These are phyloP conservation scores for Rhodotorula sp. DNA, from an alignment of 1,284 basidiomycete species.

Conservation along the genomic window DNA sequence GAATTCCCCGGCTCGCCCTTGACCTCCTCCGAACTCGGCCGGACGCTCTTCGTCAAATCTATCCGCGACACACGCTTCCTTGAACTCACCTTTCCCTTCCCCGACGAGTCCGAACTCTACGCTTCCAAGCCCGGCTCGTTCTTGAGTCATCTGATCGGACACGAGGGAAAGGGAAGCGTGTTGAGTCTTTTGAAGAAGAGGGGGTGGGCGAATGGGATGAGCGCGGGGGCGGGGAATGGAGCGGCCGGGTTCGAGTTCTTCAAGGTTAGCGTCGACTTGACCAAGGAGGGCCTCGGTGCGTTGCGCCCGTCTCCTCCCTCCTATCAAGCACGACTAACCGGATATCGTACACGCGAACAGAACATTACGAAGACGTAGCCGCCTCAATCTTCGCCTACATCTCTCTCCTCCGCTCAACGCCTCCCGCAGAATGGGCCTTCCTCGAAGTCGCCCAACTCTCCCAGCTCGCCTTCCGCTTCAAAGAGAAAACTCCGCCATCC, in stretches of 20 bases:
- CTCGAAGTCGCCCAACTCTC: slow-evolving; percentile 74
- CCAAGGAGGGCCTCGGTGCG: slow-evolving; percentile 71
- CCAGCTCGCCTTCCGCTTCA: slow-evolving; percentile 78
- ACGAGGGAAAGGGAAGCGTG: slow-evolving; percentile 93
- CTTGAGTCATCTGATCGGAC: slow-evolving; percentile 83
- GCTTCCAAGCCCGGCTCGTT: slow-evolving; percentile 64
- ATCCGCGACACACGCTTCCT: slow-evolving; percentile 85
- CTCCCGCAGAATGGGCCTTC: slow-evolving; percentile 71
- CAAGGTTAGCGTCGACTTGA: slow-evolving; percentile 77
- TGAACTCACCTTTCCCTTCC: slow-evolving; percentile 70
- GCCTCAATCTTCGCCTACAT: slow-evolving; percentile 83
- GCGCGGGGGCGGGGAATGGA: slow-evolving; percentile 62
- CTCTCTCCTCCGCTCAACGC: slow-evolving; percentile 66
- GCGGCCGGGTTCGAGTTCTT: slow-evolving; percentile 86
- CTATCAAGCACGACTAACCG: too few species aligned
- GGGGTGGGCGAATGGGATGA: slow-evolving; percentile 84
- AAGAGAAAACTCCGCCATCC: slow-evolving; percentile 76
- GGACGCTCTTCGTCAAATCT: slow-evolving; percentile 80
- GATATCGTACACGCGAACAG: slow-evolving; percentile 49
- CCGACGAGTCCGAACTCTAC: slow-evolving; percentile 75
- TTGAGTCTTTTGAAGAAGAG: slow-evolving; percentile 87
- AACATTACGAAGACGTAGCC: slow-evolving; percentile 72
- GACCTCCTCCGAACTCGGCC: slow-evolving; percentile 49
- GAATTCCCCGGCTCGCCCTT: slow-evolving; percentile 72
- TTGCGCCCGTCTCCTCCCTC: slow-evolving; percentile 5